Percentiles rank a stretch among this genome's conserved stretches.
phyloP scores from a whole-genome alignment of 371 early-diverging fungal genomes.

The Gilbertella persicaria region DNA sequence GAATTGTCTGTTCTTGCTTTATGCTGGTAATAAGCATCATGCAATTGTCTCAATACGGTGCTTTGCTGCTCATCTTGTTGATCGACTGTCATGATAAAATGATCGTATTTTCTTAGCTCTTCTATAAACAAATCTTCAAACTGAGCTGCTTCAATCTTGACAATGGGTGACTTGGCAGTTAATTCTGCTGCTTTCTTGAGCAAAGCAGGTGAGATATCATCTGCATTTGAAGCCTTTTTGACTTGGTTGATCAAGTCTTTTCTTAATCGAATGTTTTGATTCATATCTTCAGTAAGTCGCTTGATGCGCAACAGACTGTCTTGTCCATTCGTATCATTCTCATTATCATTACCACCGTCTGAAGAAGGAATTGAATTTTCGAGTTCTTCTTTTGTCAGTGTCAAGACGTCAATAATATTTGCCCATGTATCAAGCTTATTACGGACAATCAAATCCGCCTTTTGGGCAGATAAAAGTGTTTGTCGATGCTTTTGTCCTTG shows the following conservation, averaged over 20 bases:
- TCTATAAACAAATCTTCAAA: conserved; percentile 77
- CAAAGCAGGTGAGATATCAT: conserved; percentile 68
- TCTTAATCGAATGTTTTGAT: conserved; percentile 28
- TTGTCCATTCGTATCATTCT: background rate
- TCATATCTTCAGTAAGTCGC: conserved; percentile 33
- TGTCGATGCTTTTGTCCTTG: conserved; percentile 65
- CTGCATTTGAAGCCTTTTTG: conserved; percentile 54
- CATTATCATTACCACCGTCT: background rate
- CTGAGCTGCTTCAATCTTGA: conserved; percentile 79
- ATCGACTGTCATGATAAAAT: conserved; percentile 61
- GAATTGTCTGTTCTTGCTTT: conserved; percentile 54
- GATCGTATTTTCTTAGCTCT: conserved; percentile 69
- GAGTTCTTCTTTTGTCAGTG: conserved; percentile 36
- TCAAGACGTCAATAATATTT: conserved; percentile 45
- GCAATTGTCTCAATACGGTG: conserved; percentile 59
- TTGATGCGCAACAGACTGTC: conserved; percentile 19
- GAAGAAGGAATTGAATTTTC: conserved; percentile 33
- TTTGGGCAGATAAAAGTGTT: conserved; percentile 67
- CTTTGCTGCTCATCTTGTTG: conserved; percentile 59
- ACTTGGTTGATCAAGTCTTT: conserved; percentile 33
- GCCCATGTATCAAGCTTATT: conserved; percentile 66
- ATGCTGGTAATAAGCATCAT: conserved; percentile 67
- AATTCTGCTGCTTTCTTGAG: conserved; percentile 50
- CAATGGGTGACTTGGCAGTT: conserved; percentile 59
- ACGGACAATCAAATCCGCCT: conserved; percentile 66